Conservation (phyloP, 1,284 basidiomycete genomes). For the Malassezia psittaci region DNA sequence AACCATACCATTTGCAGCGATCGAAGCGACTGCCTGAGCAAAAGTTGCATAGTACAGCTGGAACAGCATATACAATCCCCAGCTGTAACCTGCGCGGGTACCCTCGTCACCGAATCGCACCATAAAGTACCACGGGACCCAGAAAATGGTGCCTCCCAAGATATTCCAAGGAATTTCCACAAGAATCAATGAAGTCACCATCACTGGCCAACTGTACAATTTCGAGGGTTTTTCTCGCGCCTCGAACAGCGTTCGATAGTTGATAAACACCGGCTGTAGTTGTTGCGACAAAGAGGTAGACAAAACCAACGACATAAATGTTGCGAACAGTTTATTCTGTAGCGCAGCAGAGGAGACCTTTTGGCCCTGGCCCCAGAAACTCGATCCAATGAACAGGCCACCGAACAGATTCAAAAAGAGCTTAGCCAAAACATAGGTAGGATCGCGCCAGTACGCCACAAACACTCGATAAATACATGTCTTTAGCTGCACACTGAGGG, state of each 20-base stretch:
- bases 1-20: constrained; percentile 59
- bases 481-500: constrained; percentile 28
- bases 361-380: constrained; percentile 34
- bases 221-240: constrained; percentile 63
- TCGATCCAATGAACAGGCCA: constrained; percentile 56
- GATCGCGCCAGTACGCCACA: constrained; percentile 44
- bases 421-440: constrained; percentile 32
- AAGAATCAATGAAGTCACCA: constrained; percentile 50
- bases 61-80: constrained; percentile 34
- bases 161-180: constrained; percentile 47
- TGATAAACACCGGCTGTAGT: constrained; percentile 50
- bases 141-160: constrained; percentile 35
- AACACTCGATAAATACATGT: constrained; percentile 29
- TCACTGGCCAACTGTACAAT: constrained; percentile 72
- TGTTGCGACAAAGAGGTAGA: constrained; percentile 40
- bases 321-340: constrained; percentile 68
- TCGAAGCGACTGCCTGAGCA: constrained; percentile 59
- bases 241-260: constrained; percentile 58
- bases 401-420: constrained; percentile 52
- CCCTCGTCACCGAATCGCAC: constrained; percentile 19
- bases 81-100: constrained; percentile 24
- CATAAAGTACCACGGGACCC: constrained; percentile 37
- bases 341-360: constrained; percentile 22
- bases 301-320: constrained; percentile 48
- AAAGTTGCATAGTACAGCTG: constrained; percentile 55